Percentiles rank a stretch among this genome's conserved stretches.
These are phyloP conservation scores for Moesziomyces parantarcticus DNA, from an alignment of 1,284 basidiomycete genomes.

Conservation along the genomic window DNA sequence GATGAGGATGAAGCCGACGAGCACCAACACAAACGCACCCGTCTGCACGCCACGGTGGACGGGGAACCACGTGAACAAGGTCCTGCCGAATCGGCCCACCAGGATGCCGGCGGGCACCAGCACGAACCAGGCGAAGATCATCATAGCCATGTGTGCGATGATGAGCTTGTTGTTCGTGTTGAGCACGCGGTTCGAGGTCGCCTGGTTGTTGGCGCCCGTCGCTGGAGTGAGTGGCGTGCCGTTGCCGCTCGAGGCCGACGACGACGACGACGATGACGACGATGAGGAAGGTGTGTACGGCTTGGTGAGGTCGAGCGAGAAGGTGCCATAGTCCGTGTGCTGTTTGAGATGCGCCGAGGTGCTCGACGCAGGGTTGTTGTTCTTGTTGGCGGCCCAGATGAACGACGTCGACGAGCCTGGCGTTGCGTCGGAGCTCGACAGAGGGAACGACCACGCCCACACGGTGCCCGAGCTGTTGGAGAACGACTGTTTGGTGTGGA, in stretches of 20 bases:
- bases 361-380: constrained; percentile 28
- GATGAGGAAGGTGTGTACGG: constrained; percentile 21
- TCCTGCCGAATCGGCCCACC: constrained; percentile 74
- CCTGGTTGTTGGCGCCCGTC: background rate
- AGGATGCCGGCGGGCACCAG: constrained; percentile 75
- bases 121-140: constrained; percentile 73
- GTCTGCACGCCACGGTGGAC: constrained; percentile 73
- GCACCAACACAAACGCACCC: constrained; percentile 70
- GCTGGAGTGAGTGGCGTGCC: constrained; percentile 14
- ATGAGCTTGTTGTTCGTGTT: constrained; percentile 41
- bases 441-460: constrained; percentile 48
- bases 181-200: constrained; percentile 14
- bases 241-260: constrained; percentile 1
- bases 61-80: constrained; percentile 74
- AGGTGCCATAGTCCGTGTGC: constrained; percentile 42
- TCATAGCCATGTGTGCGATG: constrained; percentile 57
- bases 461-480: constrained; percentile 46
- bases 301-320: constrained; percentile 56
- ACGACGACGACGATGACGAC: constrained; percentile 17
- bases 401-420: constrained; percentile 34
- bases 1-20: constrained; percentile 74
- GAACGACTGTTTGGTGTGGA: constrained; percentile 22
- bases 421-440: constrained; percentile 19
- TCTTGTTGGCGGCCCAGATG: constrained; percentile 56
- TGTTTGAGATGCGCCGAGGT: constrained; percentile 22